Percentiles rank a stretch among this genome's conserved stretches.
Conservation (phyloP, 2,329 filamentous ascomycete species). For the Ceratocystis colombiana region DNA sequence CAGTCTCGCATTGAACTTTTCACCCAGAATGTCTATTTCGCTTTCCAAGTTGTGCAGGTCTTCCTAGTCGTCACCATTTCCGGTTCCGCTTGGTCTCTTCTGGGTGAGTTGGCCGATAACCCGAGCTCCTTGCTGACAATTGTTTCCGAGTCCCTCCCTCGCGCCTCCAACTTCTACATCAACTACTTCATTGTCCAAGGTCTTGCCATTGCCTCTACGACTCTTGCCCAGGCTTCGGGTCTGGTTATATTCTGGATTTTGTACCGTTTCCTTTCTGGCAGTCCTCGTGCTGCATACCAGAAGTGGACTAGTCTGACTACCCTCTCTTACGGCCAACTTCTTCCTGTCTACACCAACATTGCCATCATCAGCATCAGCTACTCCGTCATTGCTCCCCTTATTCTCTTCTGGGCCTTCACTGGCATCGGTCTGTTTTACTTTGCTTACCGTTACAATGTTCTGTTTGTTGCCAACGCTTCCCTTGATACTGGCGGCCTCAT, state of each 20-base stretch:
- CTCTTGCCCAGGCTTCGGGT: conserved; percentile 57
- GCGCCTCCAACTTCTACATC: conserved; percentile 86
- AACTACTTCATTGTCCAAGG: conserved; percentile 82
- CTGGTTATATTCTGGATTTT: conserved; percentile 58
- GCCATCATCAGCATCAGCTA: conserved; percentile 68
- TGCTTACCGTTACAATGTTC: conserved; percentile 75
- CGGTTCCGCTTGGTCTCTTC: conserved; percentile 65
- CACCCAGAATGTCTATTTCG: conserved; percentile 84
- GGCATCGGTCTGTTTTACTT: conserved; percentile 72
- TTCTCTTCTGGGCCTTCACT: conserved; percentile 68
- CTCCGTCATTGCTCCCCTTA: conserved; percentile 70
- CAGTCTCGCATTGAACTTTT: conserved; percentile 72
- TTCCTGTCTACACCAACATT: conserved; percentile 66
- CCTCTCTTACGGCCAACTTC: conserved; percentile 66
- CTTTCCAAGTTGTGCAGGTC: conserved; percentile 81
- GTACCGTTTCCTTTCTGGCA: conserved; percentile 62
- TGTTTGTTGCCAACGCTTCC: conserved; percentile 67
- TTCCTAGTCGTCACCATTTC: conserved; percentile 79
- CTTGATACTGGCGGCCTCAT: conserved; percentile 83
- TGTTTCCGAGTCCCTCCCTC: conserved; percentile 65
- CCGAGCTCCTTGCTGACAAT: conserved; percentile 53
- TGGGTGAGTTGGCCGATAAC: conserved; percentile 50
- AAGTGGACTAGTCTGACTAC: conserved; percentile 60
- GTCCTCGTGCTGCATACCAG: conserved; percentile 65
- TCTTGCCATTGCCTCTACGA: conserved; percentile 61